These are phyloP conservation scores for Nakazawaea ishiwadae DNA, from an alignment of 805 yeast genomes.

Conservation along the genomic window DNA sequence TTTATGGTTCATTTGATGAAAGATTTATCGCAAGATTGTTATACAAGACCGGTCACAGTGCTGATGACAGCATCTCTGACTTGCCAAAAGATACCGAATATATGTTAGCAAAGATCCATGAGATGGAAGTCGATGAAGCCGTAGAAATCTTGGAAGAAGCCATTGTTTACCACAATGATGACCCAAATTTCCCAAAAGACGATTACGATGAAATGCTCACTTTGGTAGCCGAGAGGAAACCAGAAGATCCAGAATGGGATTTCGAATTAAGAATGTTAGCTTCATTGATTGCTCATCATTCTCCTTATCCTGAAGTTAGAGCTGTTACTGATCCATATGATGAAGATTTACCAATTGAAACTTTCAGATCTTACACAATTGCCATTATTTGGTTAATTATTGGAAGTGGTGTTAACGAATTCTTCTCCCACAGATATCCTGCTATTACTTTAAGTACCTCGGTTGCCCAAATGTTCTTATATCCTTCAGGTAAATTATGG, in stretches of 20 bases:
- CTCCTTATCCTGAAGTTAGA: slow-evolving; percentile 65
- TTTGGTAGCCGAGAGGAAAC: slow-evolving; percentile 16
- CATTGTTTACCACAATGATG: slow-evolving; percentile 38
- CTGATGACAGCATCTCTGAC: slow-evolving; percentile 2
- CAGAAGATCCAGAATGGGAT: slow-evolving; percentile 20
- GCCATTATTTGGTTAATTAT: slow-evolving; percentile 48
- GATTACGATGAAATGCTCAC: slow-evolving; percentile 30
- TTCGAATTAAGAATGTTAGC: slow-evolving; percentile 29
- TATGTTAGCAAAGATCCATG: slow-evolving; percentile 36
- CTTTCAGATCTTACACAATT: slow-evolving; percentile 51
- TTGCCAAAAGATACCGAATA: slow-evolving; percentile 20
- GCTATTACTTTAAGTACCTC: slow-evolving; percentile 36
- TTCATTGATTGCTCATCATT: slow-evolving; percentile 28
- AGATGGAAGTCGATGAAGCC: slow-evolving; percentile 33
- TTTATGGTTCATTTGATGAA: slow-evolving; percentile 7
- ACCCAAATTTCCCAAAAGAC: slow-evolving; percentile 38
- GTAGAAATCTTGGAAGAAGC: slow-evolving; percentile 34
- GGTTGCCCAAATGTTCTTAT: slow-evolving; percentile 41
- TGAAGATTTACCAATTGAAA: slow-evolving; percentile 45
- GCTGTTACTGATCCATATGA: slow-evolving; percentile 59
- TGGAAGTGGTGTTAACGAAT: slow-evolving; percentile 52
- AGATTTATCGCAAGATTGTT: slow-evolving; percentile 6
- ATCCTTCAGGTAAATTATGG: slow-evolving; percentile 37
- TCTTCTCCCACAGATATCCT: slow-evolving; percentile 53
- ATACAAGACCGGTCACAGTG: slow-evolving; percentile 12